Evolutionary conservation across 176 grass and related monocot genomes (phyloP), one percentile per base, ranked within the genome.

Genomic region (Carex parvula): DNA sequence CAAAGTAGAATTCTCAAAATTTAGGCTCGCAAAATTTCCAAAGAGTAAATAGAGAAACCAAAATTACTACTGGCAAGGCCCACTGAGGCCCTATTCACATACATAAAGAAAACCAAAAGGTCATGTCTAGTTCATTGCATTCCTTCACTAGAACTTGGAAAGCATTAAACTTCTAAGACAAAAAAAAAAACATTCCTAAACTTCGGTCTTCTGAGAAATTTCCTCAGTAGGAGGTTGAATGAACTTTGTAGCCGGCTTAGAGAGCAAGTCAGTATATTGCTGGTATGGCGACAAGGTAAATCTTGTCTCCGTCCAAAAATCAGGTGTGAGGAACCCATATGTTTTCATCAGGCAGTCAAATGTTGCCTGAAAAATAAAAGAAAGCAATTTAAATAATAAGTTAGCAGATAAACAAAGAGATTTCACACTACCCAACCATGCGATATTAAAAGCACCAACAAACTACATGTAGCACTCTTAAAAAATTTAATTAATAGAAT

Each of bases 291-390:
- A 71, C 84, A 88, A 79, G 7, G 41, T 1, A 67, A 92, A 87
- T 58, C 5, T 87, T 0, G 88, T 89, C 66, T 92, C 90, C 12
- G 39, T 59, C 93, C 93, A 95, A 41, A 95, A 90, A 75, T 95
- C 93, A 16, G 86, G 92, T 22, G 86, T 88, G 13, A 87, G 72
- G 79, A 84, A 89, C 48, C 90, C 90, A 52, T 92, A 85, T 10
- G 90, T 92, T 85, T 92, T 89, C 93, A 95, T 92, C 30, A 95
- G 83, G 57, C 90, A 95, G 56, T 92, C 90, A 50, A 94, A 94
- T 5, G 93, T 92, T 3, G 90, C 93, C 93, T 95, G 87, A 11
- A 88, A 17, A 48, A 7, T 32, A 64, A 16, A 56, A 12, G n/a
- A 29, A 8, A 50, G 6, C 37, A 71, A 33, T 17, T 24, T 7